Evolutionary conservation across 2,329 filamentous ascomycete genomes (phyloP), one percentile per base, ranked within the genome.

Genomic region (Aureobasidium mangrovei): DNA sequence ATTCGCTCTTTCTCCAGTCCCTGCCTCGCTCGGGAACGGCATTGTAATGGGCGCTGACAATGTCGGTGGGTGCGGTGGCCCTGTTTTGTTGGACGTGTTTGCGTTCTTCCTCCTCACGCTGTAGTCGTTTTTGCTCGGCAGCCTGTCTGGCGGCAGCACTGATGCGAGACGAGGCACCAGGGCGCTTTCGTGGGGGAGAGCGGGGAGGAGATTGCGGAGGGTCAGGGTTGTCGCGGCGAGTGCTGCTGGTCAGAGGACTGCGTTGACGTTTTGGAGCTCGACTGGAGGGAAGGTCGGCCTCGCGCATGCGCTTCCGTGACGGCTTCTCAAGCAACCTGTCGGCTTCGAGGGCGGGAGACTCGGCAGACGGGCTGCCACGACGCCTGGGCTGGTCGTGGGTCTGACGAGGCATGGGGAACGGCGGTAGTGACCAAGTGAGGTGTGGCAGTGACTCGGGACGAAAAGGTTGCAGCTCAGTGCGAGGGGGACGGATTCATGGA

Each of bases 41-140:
- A 70, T 98, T 98, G 77, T 98, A 98, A 70, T 96, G 91, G 60
- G 95, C 85, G 48, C 85, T 82, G 46, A 97, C 93, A 6, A 95
- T 84, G 64, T 97, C 89, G 62, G 91, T 83, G 40, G 88, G 83
- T 41, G 83, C 84, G 47, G 83, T 72, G 29, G 72, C 71, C 72
- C 41, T 71, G 70, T 41, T 73, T 0, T 66, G 73, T 45, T 70
- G 86, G 79, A 10, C 79, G 5, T 38, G 32, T 72, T 60, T 84
- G 76, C 39, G 75, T 61, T 52, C 61, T 45, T 71, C 67, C 52
- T 69, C 64, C 57, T 74, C 69, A 38, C 72, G 64, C 54, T 72
- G 63, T 47, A 63, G 59, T 58, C 73, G 67, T 32, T 68, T 69
- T 46, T 81, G 77, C 29, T 83, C 81, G 53, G 85, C 84, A 27